Percentiles rank a stretch among this genome's conserved stretches.
phyloP scores from a whole-genome alignment of 331 rosid species.

The Prunus yedoensis region DNA sequence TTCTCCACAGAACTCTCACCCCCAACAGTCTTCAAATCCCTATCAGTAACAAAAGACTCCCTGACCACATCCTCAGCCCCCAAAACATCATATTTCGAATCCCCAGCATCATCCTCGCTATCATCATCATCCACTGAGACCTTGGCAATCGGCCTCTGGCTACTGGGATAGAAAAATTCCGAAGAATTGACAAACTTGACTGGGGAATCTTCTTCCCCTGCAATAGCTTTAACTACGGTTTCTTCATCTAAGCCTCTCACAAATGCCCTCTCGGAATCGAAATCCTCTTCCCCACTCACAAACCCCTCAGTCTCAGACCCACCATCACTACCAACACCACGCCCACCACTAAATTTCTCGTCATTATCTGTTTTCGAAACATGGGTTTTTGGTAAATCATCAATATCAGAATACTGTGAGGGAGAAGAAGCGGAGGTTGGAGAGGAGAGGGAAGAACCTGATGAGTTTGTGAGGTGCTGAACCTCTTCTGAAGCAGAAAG shows the following conservation, averaged over 20 bases:
- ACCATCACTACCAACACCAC: constrained; percentile 20
- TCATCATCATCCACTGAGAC: constrained; percentile 51
- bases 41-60: not conserved
- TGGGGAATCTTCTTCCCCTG: constrained; percentile 9
- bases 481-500: constrained; percentile 28
- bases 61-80: constrained; percentile 4
- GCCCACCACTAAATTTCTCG: constrained; percentile 1
- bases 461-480: constrained; percentile 20
- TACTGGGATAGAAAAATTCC: constrained; percentile 30
- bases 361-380: constrained; percentile 16
- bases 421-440: constrained; percentile 26
- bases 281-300: constrained; percentile 59
- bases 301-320: constrained; percentile 61
- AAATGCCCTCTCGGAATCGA: constrained; percentile 44
- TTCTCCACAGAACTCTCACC: constrained; percentile 24
- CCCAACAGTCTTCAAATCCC: constrained; percentile 21
- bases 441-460: constrained; percentile 36
- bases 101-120: constrained; percentile 26
- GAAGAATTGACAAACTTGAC: constrained; percentile 18
- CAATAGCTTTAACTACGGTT: constrained; percentile 15
- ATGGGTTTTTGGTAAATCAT: constrained; percentile 2
- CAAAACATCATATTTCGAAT: constrained; percentile 17
- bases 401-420: constrained; percentile 22
- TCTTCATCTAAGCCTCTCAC: constrained; percentile 30
- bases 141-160: constrained; percentile 60